Evolutionary conservation across 306 rosid genomes (phyloP).

Genomic region (Potentilla sterilis): DNA sequence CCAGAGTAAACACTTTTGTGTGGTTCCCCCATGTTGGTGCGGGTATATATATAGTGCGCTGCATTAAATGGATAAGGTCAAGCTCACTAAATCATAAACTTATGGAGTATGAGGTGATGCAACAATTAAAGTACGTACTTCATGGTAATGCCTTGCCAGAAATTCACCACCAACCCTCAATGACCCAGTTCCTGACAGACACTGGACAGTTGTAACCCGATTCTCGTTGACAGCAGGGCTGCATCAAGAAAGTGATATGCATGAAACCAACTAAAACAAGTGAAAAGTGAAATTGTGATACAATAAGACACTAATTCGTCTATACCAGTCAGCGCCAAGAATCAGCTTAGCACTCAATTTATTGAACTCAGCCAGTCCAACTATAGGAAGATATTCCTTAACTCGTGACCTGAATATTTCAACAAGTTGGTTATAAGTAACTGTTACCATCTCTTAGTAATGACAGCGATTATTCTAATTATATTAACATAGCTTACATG

Average conservation of each 20-base stretch:
- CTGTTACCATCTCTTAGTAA: background rate
- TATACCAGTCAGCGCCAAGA: slow-evolving; percentile 87
- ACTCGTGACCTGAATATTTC: slow-evolving; percentile 59
- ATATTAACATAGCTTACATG: slow-evolving; percentile 33
- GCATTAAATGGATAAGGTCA: slow-evolving; percentile 25
- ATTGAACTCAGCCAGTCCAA: slow-evolving; percentile 83
- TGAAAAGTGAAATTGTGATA: background rate
- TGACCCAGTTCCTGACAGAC: slow-evolving; percentile 98
- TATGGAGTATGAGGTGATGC: background rate
- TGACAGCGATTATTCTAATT: background rate
- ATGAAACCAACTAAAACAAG: background rate
- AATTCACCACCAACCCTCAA: slow-evolving; percentile 98
- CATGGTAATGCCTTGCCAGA: slow-evolving; percentile 86
- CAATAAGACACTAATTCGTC: background rate
- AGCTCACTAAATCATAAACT: slow-evolving; percentile 4
- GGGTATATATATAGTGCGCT: slow-evolving; percentile 85
- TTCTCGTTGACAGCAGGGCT: slow-evolving; percentile 91
- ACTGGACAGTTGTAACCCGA: slow-evolving; percentile 79
- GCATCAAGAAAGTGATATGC: slow-evolving; percentile 21
- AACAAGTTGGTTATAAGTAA: background rate
- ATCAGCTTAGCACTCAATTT: slow-evolving; percentile 92
- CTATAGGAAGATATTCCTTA: slow-evolving; percentile 89
- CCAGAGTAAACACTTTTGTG: slow-evolving; percentile 66
- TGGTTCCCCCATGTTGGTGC: slow-evolving; percentile 99
- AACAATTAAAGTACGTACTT: slow-evolving; percentile 48